Evolutionary conservation across 2,329 filamentous ascomycete species (phyloP).

Genomic region (Apiospora saccharicola): DNA sequence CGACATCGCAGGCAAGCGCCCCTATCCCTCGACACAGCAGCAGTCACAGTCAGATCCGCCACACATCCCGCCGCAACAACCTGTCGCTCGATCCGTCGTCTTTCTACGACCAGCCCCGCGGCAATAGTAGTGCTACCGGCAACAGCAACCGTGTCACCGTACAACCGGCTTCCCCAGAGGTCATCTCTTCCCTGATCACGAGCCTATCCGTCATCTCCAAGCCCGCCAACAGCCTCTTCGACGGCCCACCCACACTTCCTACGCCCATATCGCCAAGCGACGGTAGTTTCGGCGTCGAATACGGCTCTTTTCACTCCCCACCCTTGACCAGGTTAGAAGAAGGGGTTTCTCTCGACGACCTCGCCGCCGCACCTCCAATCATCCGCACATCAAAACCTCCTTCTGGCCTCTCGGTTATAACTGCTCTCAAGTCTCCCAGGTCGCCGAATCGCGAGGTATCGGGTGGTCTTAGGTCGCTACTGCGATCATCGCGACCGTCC

Average conservation of each 20-base stretch:
- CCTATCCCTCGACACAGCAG: slow-evolving; percentile 36
- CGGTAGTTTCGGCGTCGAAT: slow-evolving; percentile 75
- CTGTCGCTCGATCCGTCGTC: slow-evolving; percentile 39
- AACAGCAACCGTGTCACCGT: slow-evolving; percentile 39
- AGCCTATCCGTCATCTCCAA: slow-evolving; percentile 73
- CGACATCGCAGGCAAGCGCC: slow-evolving; percentile 32
- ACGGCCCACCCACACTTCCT: slow-evolving; percentile 57
- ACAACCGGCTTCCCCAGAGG: slow-evolving; percentile 67
- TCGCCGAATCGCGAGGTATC: slow-evolving; percentile 57
- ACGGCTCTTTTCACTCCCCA: slow-evolving; percentile 68
- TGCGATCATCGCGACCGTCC: slow-evolving; percentile 67
- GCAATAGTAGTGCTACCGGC: slow-evolving; percentile 25
- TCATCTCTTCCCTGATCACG: slow-evolving; percentile 75
- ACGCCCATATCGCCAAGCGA: slow-evolving; percentile 43
- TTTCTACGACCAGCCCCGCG: slow-evolving; percentile 39
- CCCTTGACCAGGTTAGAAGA: slow-evolving; percentile 58
- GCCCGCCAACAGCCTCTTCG: slow-evolving; percentile 74
- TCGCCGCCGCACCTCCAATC: slow-evolving; percentile 72
- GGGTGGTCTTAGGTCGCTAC: slow-evolving; percentile 64
- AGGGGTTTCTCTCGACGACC: slow-evolving; percentile 61
- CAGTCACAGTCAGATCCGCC: slow-evolving; percentile 35
- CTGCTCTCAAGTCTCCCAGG: slow-evolving; percentile 63
- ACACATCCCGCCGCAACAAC: slow-evolving; percentile 41
- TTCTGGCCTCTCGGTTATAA: slow-evolving; percentile 75
- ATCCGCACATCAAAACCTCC: slow-evolving; percentile 84